phyloP scores from a whole-genome alignment of 192 early-diverging fungal genomes.

The Backusella psychrophila region DNA sequence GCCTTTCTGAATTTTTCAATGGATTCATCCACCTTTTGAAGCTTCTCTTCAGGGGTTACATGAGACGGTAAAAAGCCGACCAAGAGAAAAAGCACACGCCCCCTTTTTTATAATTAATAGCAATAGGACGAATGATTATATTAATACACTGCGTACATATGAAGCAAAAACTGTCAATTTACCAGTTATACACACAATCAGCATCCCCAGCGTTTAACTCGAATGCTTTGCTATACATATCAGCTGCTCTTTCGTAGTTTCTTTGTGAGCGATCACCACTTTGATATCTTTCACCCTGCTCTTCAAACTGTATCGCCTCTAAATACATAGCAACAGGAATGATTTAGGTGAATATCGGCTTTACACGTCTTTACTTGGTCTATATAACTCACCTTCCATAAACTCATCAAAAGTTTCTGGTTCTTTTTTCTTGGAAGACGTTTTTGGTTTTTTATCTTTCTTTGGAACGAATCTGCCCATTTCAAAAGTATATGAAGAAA shows the following conservation, averaged over 20 bases:
- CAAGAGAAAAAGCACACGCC: conserved; percentile 56
- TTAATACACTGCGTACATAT: neutral
- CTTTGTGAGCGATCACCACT: conserved; percentile 63
- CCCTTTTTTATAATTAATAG: conserved; percentile 34
- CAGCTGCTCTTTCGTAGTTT: conserved; percentile 63
- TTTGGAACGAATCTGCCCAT: conserved; percentile 9
- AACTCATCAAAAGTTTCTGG: conserved; percentile 56
- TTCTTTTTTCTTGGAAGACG: conserved; percentile 32
- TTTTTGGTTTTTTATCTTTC: conserved; percentile 13
- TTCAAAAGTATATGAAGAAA: neutral
- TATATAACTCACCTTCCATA: conserved; percentile 45
- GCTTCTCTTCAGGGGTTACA: conserved; percentile 34
- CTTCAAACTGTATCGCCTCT: conserved; percentile 55
- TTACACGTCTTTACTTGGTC: neutral
- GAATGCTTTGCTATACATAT: conserved; percentile 63
- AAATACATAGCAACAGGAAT: neutral
- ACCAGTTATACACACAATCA: conserved; percentile 71
- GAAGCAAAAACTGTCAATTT: conserved; percentile 8
- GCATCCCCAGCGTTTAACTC: conserved; percentile 49
- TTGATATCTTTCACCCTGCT: conserved; percentile 68
- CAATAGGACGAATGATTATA: neutral
- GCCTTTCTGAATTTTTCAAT: conserved; percentile 52
- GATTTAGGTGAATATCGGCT: neutral
- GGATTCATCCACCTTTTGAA: conserved; percentile 49
- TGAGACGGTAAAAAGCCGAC: conserved; percentile 50